These are phyloP conservation scores for Russula griseocarnosa DNA, from an alignment of 768 basidiomycete species.

Conservation along the genomic window DNA sequence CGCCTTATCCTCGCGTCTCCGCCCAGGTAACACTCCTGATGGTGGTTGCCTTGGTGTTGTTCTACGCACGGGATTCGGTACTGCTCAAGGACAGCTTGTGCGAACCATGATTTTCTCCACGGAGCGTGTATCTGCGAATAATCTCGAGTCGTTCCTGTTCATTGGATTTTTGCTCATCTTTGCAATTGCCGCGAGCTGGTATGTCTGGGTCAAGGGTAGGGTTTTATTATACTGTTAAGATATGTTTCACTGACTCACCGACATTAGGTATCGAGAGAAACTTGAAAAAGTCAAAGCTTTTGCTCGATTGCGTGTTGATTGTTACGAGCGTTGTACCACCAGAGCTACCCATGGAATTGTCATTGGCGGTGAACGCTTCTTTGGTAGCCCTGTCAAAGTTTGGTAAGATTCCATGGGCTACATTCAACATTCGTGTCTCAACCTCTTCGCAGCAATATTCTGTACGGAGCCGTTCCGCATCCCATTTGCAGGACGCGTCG, in stretches of 20 bases:
- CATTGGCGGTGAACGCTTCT: constrained; percentile 91
- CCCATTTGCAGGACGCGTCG: constrained; percentile 90
- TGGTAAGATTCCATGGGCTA: constrained; percentile 47
- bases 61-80: constrained; percentile 94
- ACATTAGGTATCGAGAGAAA: constrained; percentile 78
- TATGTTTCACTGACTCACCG: neutral
- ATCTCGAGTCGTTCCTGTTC: constrained; percentile 92
- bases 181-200: constrained; percentile 95
- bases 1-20: constrained; percentile 24
- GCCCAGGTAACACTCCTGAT: constrained; percentile 67
- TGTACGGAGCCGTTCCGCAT: constrained; percentile 99
- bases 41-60: constrained; percentile 90
- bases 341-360: constrained; percentile 96
- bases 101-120: constrained; percentile 99
- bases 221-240: neutral
- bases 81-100: constrained; percentile 94
- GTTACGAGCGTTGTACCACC: constrained; percentile 98
- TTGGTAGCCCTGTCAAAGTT: constrained; percentile 90
- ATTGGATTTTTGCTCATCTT: constrained; percentile 98
- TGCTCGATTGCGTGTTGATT: constrained; percentile 94
- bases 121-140: constrained; percentile 95
- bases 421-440: neutral
- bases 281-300: constrained; percentile 89
- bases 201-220: constrained; percentile 94
- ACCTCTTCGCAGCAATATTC: constrained; percentile 73